Conservation (phyloP, 1,284 basidiomycete species). For the Vanrija pseudolonga region DNA sequence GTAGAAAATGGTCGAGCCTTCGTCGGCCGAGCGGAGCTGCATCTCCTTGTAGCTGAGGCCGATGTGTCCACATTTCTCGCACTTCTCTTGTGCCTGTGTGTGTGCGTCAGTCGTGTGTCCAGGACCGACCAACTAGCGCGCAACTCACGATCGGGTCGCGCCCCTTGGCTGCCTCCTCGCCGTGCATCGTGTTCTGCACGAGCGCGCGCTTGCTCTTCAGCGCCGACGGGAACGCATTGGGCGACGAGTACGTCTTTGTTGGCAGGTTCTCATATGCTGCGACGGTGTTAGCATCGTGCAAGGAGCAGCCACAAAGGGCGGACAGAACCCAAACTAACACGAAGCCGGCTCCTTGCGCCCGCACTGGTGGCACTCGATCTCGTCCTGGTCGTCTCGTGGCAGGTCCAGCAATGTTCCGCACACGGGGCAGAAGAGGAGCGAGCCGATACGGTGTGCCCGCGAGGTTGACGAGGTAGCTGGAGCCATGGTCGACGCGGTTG, state of each 20-base stretch:
- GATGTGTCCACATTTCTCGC: constrained; percentile 80
- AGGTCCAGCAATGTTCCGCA: constrained; percentile 87
- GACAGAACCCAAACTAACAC: no score
- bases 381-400: constrained; percentile 70
- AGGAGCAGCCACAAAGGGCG: no score
- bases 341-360: constrained; percentile 76
- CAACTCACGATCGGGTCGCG: constrained; percentile 57
- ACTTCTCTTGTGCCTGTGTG: constrained; percentile 80
- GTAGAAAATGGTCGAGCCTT: constrained; percentile 74
- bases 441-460: constrained; percentile 56
- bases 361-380: constrained; percentile 84
- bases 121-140: not conserved
- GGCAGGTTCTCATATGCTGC: constrained; percentile 89
- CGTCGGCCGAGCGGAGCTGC: constrained; percentile 81
- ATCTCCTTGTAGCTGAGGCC: constrained; percentile 50
- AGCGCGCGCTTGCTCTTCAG: constrained; percentile 79
- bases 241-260: constrained; percentile 84
- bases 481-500: not conserved
- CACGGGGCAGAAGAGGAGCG: constrained; percentile 86
- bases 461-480: constrained; percentile 4
- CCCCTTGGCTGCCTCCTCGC: constrained; percentile 67
- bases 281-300: not conserved
- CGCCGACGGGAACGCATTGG: constrained; percentile 88
- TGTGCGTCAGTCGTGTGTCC: constrained; percentile 5
- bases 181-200: constrained; percentile 78